Evolutionary conservation across 164 flowering plant species (phyloP).

Genomic region (Paratinospora sagittata): DNA sequence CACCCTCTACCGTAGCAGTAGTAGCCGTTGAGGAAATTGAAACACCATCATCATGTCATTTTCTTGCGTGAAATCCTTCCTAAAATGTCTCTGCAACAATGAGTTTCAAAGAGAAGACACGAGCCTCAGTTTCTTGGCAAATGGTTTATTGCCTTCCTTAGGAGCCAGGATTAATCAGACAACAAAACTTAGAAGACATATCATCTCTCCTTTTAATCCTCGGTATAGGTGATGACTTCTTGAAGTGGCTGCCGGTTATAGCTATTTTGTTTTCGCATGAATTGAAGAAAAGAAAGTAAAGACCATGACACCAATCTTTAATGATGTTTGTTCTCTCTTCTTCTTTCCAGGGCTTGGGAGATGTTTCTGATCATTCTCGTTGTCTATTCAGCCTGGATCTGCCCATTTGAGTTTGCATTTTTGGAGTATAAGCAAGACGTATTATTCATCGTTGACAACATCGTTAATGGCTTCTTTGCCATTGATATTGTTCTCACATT

Average conservation of each 20-base stretch:
- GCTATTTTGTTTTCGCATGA: neutral
- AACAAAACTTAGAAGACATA: constrained; percentile 50
- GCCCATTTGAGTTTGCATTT: constrained; percentile 87
- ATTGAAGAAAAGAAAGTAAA: neutral
- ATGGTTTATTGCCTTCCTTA: constrained; percentile 81
- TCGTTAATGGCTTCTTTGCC: constrained; percentile 82
- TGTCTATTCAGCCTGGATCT: constrained; percentile 92
- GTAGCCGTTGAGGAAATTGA: constrained; percentile 13
- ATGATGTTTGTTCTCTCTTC: constrained; percentile 3
- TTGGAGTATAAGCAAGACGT: constrained; percentile 55
- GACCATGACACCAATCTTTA: neutral
- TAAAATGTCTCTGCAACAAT: constrained; percentile 48
- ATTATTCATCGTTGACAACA: constrained; percentile 64
- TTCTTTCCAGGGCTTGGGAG: constrained; percentile 83
- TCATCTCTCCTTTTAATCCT: constrained; percentile 70
- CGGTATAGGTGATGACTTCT: constrained; percentile 47
- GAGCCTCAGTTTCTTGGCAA: constrained; percentile 47
- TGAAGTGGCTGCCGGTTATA: neutral
- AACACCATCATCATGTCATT: constrained; percentile 39
- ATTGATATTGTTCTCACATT: constrained; percentile 85
- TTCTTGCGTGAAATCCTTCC: constrained; percentile 44
- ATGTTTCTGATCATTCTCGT: constrained; percentile 71
- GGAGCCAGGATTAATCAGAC: constrained; percentile 76
- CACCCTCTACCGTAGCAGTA: constrained; percentile 10
- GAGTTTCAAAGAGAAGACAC: constrained; percentile 32